Conservation (phyloP, 2,329 filamentous ascomycete genomes). For the Lasiodiplodia theobromae region DNA sequence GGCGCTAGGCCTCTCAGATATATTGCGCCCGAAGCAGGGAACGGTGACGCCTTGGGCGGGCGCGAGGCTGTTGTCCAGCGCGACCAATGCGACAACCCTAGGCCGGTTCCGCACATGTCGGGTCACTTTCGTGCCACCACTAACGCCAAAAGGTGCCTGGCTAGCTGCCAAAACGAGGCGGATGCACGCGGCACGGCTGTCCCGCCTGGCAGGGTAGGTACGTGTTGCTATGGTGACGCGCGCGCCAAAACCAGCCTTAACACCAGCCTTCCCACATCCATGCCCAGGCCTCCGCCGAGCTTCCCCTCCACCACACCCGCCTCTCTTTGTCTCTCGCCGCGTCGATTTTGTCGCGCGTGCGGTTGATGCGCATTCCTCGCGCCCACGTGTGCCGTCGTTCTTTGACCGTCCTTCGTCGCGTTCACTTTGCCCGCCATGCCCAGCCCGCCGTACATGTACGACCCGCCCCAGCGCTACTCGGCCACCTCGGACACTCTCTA, state of each 20-base stretch:
- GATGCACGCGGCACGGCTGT: conserved; percentile 12
- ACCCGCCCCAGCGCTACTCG: conserved; percentile 58
- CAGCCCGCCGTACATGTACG: conserved; percentile 77
- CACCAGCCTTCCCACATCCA: conserved; percentile 19
- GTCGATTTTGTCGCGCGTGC: background rate
- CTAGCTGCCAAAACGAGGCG: background rate
- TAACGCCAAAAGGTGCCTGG: conserved; percentile 22
- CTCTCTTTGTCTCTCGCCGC: conserved; percentile 13
- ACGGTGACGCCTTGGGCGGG: background rate
- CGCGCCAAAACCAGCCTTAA: conserved; percentile 9
- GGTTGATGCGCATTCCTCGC: conserved; percentile 7
- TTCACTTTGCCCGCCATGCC: conserved; percentile 46
- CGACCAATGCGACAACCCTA: conserved; percentile 12
- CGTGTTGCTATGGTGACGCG: conserved; percentile 21
- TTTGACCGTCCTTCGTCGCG: conserved; percentile 39
- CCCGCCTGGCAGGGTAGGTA: conserved; percentile 9
- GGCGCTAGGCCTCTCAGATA: background rate
- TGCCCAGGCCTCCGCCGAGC: background rate
- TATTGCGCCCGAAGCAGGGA: background rate
- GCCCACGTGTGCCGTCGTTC: conserved; percentile 3
- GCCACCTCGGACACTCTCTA: conserved; percentile 59
- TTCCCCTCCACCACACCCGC: background rate
- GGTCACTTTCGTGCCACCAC: background rate
- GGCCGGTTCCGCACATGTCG: background rate
- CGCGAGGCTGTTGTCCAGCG: background rate